Evolutionary conservation across 306 rosid genomes (phyloP), one percentile per base, ranked within the genome.

Genomic region (Sphenostylis stenocarpa): DNA sequence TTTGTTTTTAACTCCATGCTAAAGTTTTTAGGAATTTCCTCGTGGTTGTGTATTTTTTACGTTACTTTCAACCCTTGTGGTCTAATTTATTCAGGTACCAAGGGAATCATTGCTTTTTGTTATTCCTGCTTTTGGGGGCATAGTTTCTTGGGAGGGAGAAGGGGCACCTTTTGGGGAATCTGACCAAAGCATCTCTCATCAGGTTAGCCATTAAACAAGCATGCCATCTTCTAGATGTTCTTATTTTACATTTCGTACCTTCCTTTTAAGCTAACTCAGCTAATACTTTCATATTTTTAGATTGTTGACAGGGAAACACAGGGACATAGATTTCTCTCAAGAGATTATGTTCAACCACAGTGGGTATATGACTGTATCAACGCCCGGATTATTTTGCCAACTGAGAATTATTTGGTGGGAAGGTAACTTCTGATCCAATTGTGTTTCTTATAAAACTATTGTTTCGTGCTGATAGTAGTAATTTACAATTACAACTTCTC

Each of bases 301-400:
- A 85, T 95, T 76, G 94, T 95, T 49, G 99, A 95, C 68, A 78
- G 97, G 84, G 94, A 94, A 13, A 7, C 86, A 31, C 97, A 88
- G 75, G 87, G 87, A 47, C 97, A 86, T 80, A 85, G 78, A 80
- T 88, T 86, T 61, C 86, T 82, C 55, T 83, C 94, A 24, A 90
- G 99, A 76, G 96, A 89, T 61, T 95, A 95, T 73, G 90, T 90
- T 78, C 99, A 95, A 85, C 99, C 99, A 19, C 99, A 95, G 55
- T 95, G 97, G 99, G 71, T 95, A 49, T 95, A 57, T 86, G 99
- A 92, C 66, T 90, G 87, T 83, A 84, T 92, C 60, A 95, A 95
- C 80, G 94, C 96, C 10, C 84, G 86, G 6, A 84, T 90, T 34
- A 83, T 92, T 85, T 85, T 95, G 73, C 97, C 97, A 14, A 84